phyloP scores from a whole-genome alignment of 1,139 yeast genomes.

The Suhomyces kunorum region DNA sequence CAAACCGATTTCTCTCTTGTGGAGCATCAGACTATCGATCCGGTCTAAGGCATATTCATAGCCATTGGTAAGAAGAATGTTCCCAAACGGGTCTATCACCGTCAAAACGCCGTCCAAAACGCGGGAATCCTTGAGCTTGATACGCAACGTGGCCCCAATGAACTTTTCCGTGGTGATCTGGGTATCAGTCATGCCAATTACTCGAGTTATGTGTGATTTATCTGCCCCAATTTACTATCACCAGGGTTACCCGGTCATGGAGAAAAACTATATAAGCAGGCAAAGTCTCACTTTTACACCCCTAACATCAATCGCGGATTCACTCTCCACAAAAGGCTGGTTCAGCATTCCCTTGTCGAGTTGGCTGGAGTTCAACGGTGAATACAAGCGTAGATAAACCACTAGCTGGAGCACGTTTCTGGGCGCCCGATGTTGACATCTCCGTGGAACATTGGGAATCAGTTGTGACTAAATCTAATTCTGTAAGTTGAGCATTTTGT shows the following conservation, averaged over 20 bases:
- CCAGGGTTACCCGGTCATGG: constrained; percentile 11
- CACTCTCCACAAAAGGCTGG: constrained; percentile 37
- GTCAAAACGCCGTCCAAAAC: constrained; percentile 42
- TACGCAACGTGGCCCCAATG: constrained; percentile 36
- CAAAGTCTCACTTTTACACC: constrained; percentile 14
- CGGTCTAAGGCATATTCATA: constrained; percentile 36
- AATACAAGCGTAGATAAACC: constrained; percentile 45
- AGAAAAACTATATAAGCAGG: background rate
- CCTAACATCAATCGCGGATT: constrained; percentile 50
- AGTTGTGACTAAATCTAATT: constrained; percentile 57
- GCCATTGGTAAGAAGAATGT: constrained; percentile 39
- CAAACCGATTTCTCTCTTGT: constrained; percentile 43
- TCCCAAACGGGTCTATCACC: constrained; percentile 50
- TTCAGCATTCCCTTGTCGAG: constrained; percentile 19
- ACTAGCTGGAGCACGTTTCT: constrained; percentile 51
- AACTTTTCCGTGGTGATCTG: constrained; percentile 25
- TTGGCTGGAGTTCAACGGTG: constrained; percentile 25
- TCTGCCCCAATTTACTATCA: background rate
- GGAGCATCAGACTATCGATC: constrained; percentile 24
- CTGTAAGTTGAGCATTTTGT: constrained; percentile 7
- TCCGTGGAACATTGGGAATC: constrained; percentile 55
- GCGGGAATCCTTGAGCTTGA: constrained; percentile 35
- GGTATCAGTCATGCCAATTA: constrained; percentile 5
- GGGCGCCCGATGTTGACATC: constrained; percentile 59
- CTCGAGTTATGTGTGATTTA: too few relatives aligned